Evolutionary conservation across 345 rosid species (phyloP).

Genomic region (Pistacia atlantica): DNA sequence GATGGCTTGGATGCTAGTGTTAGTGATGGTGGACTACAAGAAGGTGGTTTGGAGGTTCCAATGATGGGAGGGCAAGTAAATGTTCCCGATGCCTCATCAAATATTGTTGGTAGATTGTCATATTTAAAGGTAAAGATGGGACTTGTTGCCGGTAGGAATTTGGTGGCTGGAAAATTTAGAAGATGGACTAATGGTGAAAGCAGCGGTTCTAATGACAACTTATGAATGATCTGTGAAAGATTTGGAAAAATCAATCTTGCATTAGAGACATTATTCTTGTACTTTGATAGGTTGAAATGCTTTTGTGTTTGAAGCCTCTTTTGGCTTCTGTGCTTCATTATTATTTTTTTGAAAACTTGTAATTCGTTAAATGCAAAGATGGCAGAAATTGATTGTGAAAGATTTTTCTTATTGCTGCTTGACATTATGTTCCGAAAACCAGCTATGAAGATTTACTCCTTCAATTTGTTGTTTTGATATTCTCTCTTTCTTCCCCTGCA

Average conservation of each 20-base stretch:
- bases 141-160: conserved; percentile 52
- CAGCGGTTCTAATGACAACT: conserved; percentile 32
- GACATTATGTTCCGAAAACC: neutral
- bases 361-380: neutral
- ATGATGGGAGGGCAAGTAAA: conserved; percentile 30
- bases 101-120: conserved; percentile 52
- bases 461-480: neutral
- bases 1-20: conserved; percentile 36
- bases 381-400: neutral
- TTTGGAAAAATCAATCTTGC: conserved; percentile 20
- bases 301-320: conserved; percentile 7
- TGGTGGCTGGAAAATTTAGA: conserved; percentile 54
- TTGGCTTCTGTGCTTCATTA: neutral
- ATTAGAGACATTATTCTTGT: neutral
- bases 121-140: conserved; percentile 57
- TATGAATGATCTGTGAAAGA: conserved; percentile 28
- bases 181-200: conserved; percentile 53
- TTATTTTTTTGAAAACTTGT: conserved; percentile 8
- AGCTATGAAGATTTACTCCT: neutral
- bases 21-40: conserved; percentile 44
- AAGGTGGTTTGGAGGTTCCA: conserved; percentile 40
- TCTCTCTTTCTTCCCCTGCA: neutral
- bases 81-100: conserved; percentile 36
- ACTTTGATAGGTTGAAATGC: neutral
- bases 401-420: neutral